Base-by-base conservation (phyloP, 768 basidiomycete genomes). In the Rhodotorula paludigena region DNA sequence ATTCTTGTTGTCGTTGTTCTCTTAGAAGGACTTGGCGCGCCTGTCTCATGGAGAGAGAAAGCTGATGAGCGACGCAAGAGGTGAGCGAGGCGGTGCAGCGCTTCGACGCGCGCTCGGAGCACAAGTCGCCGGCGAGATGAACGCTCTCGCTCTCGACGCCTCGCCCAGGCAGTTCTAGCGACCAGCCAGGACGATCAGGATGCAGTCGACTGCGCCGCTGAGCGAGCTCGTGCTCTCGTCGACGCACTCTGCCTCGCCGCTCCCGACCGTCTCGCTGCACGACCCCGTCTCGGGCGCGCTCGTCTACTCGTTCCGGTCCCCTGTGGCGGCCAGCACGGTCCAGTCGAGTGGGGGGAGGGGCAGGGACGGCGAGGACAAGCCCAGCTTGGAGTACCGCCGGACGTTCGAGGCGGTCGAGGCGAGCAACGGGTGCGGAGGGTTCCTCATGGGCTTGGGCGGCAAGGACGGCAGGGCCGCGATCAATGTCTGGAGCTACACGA, bases 401-500 rank as follows among this genome's bases (percentile, higher is more conserved):
- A 63, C 63, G 35, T 85, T 86, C n/a, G 84, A 86, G 12, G 80
- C 86, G 33, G 81, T 90, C 7, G 84, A 85, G 63, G 87, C 89
- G 1, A 81, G 79, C 56, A 81, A 85, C 77, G 86, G 86, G 0
- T 83, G 85, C 69, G 96, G 94, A 32, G 92, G 93, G 1, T 82
- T 91, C 65, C 82, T 96, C 60, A 42, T 69, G 9, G 69, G 63
- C 6, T 82, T 96, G 30, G 86, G 90, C 36, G 86, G 87, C 3
- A 92, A 96, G 77, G 85, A 86, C 54, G 90, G 92, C 65, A 96
- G 96, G 78, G 85, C 90, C 0, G 83, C 94, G 49, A 75, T 96
- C 71, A 87, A 94, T 75, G 87, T 92, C 25, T 98, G 94, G 79
- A 85, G 71, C 97, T 92, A 78, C 92, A 97, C 83, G 93, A 92